Conservation (phyloP, 441 rosid genomes). For the Macaranga tanarius region DNA sequence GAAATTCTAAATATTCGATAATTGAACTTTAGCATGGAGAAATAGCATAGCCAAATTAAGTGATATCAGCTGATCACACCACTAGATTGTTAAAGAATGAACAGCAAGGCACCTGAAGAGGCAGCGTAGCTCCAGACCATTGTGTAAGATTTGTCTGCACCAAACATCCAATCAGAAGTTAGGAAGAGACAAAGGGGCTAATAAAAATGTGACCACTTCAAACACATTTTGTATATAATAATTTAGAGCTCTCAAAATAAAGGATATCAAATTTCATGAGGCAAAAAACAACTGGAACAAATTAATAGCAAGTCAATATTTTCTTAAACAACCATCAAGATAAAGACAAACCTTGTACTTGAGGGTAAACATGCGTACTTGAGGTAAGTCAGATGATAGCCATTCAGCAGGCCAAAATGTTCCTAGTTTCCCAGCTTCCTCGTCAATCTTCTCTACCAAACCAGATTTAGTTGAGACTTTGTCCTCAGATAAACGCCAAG, state of each 20-base stretch:
- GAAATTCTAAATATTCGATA: neutral
- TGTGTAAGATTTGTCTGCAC: conserved; percentile 90
- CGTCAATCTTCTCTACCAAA: conserved; percentile 93
- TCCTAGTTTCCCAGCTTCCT: conserved; percentile 96
- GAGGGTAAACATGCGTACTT: conserved; percentile 82
- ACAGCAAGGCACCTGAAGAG: conserved; percentile 72
- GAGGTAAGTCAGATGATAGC: conserved; percentile 84
- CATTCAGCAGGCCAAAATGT: conserved; percentile 99
- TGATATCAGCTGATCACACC: conserved; percentile 1
- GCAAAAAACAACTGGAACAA: conserved; percentile 14
- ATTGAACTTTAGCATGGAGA: conserved; percentile 5
- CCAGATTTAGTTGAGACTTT: conserved; percentile 92
- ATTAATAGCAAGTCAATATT: conserved; percentile 7
- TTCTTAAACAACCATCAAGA: conserved; percentile 13
- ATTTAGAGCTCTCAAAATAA: conserved; percentile 7
- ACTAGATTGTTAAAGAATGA: conserved; percentile 2
- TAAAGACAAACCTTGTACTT: conserved; percentile 82
- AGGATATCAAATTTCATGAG: conserved; percentile 14
- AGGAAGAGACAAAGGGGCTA: conserved; percentile 21
- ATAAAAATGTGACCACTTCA: conserved; percentile 11
- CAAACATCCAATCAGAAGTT: conserved; percentile 25
- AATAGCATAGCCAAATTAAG: neutral
- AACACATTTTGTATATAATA: conserved; percentile 1
- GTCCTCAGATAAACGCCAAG: conserved; percentile 94
- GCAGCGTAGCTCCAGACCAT: conserved; percentile 97